Evolutionary conservation across 1,284 basidiomycete species (phyloP).

Genomic region (Neonothopanus nambi): DNA sequence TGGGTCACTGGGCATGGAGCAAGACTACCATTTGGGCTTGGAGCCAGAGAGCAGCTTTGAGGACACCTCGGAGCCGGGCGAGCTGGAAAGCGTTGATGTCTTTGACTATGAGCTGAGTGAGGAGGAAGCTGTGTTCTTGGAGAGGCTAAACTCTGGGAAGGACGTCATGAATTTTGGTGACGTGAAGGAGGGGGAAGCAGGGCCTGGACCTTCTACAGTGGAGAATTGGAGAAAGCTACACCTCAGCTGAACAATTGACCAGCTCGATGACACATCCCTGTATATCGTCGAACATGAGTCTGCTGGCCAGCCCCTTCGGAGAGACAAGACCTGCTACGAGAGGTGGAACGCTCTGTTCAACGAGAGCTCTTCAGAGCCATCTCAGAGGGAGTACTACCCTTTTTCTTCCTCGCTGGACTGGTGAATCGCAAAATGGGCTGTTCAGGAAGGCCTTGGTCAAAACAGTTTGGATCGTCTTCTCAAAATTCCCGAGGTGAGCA

Average conservation of each 20-base stretch:
- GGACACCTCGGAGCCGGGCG: too few relatives aligned
- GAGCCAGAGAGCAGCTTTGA: too few relatives aligned
- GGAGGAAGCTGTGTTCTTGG: too few relatives aligned
- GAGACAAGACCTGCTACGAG: not conserved
- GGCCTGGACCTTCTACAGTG: not conserved
- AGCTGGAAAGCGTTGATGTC: too few relatives aligned
- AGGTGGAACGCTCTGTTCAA: not conserved
- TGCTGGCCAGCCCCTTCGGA: not conserved
- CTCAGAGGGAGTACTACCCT: not conserved
- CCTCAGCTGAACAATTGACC: not conserved
- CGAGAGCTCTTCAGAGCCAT: not conserved
- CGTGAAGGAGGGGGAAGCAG: not conserved
- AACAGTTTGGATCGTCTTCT: constrained; percentile 4
- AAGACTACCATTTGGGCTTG: too few relatives aligned
- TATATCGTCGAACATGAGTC: not conserved
- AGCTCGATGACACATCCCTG: not conserved
- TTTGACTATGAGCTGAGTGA: too few relatives aligned
- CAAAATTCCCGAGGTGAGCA: constrained; percentile 15
- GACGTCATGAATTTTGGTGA: too few relatives aligned
- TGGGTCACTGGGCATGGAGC: too few relatives aligned
- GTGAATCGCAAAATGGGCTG: constrained; percentile 19
- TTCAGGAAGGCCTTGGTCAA: constrained; percentile 10
- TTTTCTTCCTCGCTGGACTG: constrained; percentile 20
- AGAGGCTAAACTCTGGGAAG: too few relatives aligned
- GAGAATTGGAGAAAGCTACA: not conserved